Evolutionary conservation across 805 yeast genomes (phyloP).

Genomic region (Suhomyces vadensis): DNA sequence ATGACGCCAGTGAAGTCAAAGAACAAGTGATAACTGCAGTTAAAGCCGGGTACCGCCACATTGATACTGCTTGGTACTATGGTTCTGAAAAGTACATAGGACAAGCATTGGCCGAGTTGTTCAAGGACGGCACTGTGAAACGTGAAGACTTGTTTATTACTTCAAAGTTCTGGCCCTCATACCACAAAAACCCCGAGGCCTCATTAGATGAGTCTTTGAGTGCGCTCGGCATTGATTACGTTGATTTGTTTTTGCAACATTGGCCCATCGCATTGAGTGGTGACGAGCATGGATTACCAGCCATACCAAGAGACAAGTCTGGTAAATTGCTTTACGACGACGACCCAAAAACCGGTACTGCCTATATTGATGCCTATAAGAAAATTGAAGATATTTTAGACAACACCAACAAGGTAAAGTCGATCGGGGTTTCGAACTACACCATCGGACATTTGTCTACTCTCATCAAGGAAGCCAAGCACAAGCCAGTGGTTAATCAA

Average conservation of each 20-base stretch:
- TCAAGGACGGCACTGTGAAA: constrained; percentile 47
- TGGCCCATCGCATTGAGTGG: constrained; percentile 49
- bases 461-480: constrained; percentile 38
- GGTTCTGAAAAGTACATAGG: constrained; percentile 46
- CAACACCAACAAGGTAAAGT: constrained; percentile 39
- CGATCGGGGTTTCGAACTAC: constrained; percentile 63
- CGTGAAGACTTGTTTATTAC: constrained; percentile 47
- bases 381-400: constrained; percentile 27
- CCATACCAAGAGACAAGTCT: constrained; percentile 35
- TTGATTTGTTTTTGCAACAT: constrained; percentile 49
- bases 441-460: constrained; percentile 30
- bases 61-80: constrained; percentile 55
- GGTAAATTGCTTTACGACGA: constrained; percentile 38
- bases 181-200: constrained; percentile 39
- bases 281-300: constrained; percentile 42
- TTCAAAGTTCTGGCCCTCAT: constrained; percentile 46
- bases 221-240: constrained; percentile 45
- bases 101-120: constrained; percentile 46
- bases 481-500: constrained; percentile 56
- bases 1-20: constrained; percentile 31
- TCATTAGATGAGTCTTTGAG: constrained; percentile 44
- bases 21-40: constrained; percentile 38
- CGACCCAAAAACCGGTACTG: constrained; percentile 34
- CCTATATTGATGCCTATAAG: constrained; percentile 32
- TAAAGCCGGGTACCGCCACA: constrained; percentile 49